Base-by-base conservation (phyloP, 1,284 basidiomycete genomes). In the Amylostereum chailletii region DNA sequence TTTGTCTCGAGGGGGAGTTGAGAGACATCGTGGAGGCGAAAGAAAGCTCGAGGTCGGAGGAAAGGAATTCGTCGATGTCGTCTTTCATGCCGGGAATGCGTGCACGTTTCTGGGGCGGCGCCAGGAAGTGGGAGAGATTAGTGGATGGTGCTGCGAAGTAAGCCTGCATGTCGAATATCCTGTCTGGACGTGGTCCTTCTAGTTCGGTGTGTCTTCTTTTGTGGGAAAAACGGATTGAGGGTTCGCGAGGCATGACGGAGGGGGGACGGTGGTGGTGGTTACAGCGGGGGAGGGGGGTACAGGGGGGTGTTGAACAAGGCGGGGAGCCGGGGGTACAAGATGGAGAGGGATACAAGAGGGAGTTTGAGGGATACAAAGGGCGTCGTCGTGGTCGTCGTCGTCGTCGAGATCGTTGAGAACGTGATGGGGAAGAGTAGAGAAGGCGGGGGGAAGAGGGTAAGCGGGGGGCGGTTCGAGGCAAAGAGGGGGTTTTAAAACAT, bases 1-100 rank as follows among this genome's bases (percentile, higher is more conserved):
- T 58, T 31, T 74, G 68, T 46, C 66, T 72, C 7, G 76, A 70
- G 36, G 86, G 83, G 30, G 86, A 87, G 59, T 85, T 75, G 42
- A 90, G 68, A 5, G 86, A 89, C 64, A 90, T 81, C 54, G 75
- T 86, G 31, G 86, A 87, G 9, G 85, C 85, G 61, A 90, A 90
- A 11, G 86, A 90, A 40, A 80, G 69, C 60, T 90, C 86, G 42
- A 89, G 74, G 58, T 87, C 83, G 9, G 81, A 83, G 31, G 79
- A 79, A 43, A 82, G 71, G 62, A 81, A 83, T 40, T 82, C 77
- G 53, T 86, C 80, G 48, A 79, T 62, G 48, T 84, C 79, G 58
- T 78, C 72, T 51, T 63, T 65, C 43, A 65, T 60, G 41, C 62
- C 66, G 45, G 62, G 65, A 54, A 59, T 63, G 51, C 65, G 64